phyloP scores from a whole-genome alignment of 129 eudicot species.

The Helianthus tuberosus region DNA sequence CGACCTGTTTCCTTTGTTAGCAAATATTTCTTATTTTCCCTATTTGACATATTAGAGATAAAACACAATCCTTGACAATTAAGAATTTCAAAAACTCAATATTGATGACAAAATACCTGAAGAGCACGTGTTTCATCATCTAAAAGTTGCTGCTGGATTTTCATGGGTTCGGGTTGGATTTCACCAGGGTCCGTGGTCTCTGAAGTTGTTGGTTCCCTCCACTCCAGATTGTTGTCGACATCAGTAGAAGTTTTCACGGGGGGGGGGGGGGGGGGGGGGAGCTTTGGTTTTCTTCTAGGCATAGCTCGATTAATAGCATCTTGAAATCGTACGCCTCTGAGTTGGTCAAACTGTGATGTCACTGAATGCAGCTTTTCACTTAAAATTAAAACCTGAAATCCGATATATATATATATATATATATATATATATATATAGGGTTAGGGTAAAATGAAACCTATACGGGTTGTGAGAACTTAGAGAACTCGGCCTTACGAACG shows the following conservation, averaged over 20 bases:
- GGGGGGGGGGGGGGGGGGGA: too few relatives aligned
- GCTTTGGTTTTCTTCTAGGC: slow-evolving; percentile 77
- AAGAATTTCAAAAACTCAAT: neutral
- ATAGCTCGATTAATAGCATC: slow-evolving; percentile 76
- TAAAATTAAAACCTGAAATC: slow-evolving; percentile 71
- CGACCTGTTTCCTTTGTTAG: too few relatives aligned
- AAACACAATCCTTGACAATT: too few relatives aligned
- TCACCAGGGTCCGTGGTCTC: slow-evolving; percentile 57
- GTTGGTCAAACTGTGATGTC: slow-evolving; percentile 88
- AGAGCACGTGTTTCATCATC: slow-evolving; percentile 95
- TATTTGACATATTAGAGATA: too few relatives aligned
- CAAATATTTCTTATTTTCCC: too few relatives aligned
- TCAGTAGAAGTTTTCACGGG: slow-evolving; percentile 28
- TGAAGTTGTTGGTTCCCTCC: slow-evolving; percentile 37
- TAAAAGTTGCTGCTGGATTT: slow-evolving; percentile 80
- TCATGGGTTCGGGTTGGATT: slow-evolving; percentile 62
- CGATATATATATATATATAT: too few relatives aligned
- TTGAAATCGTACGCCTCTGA: slow-evolving; percentile 90
- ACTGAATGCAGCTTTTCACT: slow-evolving; percentile 94
- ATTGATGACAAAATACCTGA: slow-evolving; percentile 59
- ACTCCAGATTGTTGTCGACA: slow-evolving; percentile 27
- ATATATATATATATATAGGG: too few relatives aligned
- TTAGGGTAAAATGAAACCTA: too few relatives aligned
- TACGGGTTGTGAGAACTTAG: too few relatives aligned
- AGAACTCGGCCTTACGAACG: too few relatives aligned